These are phyloP conservation scores for Pythium monospermum DNA, from an alignment of 352 stramenopile genomes.

Conservation along the genomic window DNA sequence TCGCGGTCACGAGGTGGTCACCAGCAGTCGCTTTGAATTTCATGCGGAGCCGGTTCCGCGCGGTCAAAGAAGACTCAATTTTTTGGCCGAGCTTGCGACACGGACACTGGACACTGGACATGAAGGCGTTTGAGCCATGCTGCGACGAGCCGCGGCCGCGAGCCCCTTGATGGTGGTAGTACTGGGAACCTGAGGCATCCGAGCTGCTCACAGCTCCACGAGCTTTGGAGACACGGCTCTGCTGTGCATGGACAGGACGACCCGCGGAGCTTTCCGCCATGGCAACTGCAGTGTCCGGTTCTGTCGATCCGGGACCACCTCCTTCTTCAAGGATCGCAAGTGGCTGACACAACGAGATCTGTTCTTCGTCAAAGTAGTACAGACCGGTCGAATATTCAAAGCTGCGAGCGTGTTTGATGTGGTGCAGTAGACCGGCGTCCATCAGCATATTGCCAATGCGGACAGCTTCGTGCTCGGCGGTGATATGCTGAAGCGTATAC, in stretches of 20 bases:
- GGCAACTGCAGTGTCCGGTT: constrained; percentile 3
- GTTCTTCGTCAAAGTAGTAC: constrained; percentile 31
- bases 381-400: constrained; percentile 22
- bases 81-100: constrained; percentile 30
- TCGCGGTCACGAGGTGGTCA: constrained; percentile 12
- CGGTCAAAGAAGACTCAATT: constrained; percentile 20
- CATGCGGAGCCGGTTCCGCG: constrained; percentile 16
- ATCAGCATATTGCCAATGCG: constrained; percentile 36
- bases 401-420: constrained; percentile 23
- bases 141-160: constrained; percentile 9
- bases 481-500: constrained; percentile 11
- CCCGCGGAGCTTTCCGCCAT: neutral
- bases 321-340: constrained; percentile 26
- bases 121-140: constrained; percentile 12
- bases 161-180: neutral
- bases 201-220: neutral
- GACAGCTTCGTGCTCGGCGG: constrained; percentile 20
- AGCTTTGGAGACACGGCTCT: neutral
- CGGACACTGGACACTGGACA: constrained; percentile 12
- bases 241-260: constrained; percentile 6
- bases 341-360: constrained; percentile 24
- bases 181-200: constrained; percentile 2
- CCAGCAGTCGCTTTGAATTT: constrained; percentile 17
- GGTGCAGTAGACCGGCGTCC: constrained; percentile 29
- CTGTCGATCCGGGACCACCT: constrained; percentile 8